Base-by-base conservation (phyloP, 2,329 filamentous ascomycete species). In the Fusarium albosuccineum region DNA sequence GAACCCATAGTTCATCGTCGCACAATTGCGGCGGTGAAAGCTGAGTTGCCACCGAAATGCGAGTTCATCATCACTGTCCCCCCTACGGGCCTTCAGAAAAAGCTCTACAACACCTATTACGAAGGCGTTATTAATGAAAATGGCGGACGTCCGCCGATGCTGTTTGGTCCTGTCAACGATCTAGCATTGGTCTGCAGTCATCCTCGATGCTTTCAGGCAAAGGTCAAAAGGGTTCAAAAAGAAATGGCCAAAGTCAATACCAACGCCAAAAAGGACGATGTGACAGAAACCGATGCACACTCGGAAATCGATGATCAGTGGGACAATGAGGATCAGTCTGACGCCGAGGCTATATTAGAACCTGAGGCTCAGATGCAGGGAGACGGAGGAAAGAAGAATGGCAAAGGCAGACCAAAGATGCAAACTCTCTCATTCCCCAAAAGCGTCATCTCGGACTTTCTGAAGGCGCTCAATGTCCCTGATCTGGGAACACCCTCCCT, bases 41-140 rank as follows among this genome's bases (percentile, higher is more conserved):
- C 88, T 11, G 87, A 89, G 39, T 81, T 97, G 42, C 92, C 92
- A 3, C 81, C 82, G 0, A 97, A 97, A 76, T 86, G 85, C 8
- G 94, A 97, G 74, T 97, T 95, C 73, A 86, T 97, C 30, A 85
- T 97, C 54, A 91, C 85, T 4, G 82, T 97, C 6, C 87, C 90
- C 7, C 81, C 96, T 10, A 92, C 91, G 0, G 71, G 80, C 0
- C 48, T 91, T 1, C 94, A 97, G 76, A 79, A 77, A 42, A 71
- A 80, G 3, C 83, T 89, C 0, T 97, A 97, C 76, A 68, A 79
- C 34, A 62, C 74, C 6, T 87, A 83, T 66, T 73, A 87, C 16
- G 52, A 70, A 36, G 68, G 65, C n/a, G 13, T 72, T 37, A 22
- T 33, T 4, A 48, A 42, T 7, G 57, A 45, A 37, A 57, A 49